A percentile compares a stretch with the other conserved stretches of the same genome.
Conservation (phyloP, 441 rosid species). For the Pelargonium fulgidum region DNA sequence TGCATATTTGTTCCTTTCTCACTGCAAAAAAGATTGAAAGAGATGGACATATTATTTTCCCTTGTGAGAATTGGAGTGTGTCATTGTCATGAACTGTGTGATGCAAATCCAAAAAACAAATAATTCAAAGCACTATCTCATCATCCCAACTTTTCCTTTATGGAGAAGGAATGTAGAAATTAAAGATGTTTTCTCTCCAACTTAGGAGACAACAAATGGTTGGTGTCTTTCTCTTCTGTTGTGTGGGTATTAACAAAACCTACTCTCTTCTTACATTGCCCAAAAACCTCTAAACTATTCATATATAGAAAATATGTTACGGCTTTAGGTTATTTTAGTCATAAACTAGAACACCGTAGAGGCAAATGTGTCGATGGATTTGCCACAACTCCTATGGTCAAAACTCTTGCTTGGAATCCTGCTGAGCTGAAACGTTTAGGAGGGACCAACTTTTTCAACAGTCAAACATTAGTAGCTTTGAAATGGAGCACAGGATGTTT, state of each 20-base stretch:
- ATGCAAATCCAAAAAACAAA: conserved; percentile 13
- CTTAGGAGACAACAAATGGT: conserved; percentile 34
- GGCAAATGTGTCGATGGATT: too few species aligned
- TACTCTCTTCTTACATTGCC: neutral
- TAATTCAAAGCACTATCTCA: conserved; percentile 20
- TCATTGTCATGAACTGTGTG: conserved; percentile 2
- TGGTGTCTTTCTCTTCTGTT: conserved; percentile 15
- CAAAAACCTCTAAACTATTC: neutral
- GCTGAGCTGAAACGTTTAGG: too few species aligned
- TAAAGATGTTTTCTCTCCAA: conserved; percentile 18
- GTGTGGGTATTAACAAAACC: conserved; percentile 23
- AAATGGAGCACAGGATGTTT: too few species aligned
- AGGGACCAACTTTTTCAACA: too few species aligned
- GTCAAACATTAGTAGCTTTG: too few species aligned
- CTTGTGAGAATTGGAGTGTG: conserved; percentile 12
- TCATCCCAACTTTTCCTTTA: conserved; percentile 15
- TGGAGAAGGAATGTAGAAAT: conserved; percentile 21
- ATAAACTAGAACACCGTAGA: too few species aligned
- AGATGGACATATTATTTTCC: neutral
- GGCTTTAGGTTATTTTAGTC: too few species aligned
- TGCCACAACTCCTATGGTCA: too few species aligned
- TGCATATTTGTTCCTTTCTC: neutral
- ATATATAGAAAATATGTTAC: too few species aligned
- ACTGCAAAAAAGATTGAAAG: neutral
- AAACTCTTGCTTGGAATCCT: too few species aligned